A percentile compares a stretch with the other conserved stretches of the same genome.
Evolutionary conservation across 345 rosid species (phyloP).

Genomic region (Adansonia digitata): DNA sequence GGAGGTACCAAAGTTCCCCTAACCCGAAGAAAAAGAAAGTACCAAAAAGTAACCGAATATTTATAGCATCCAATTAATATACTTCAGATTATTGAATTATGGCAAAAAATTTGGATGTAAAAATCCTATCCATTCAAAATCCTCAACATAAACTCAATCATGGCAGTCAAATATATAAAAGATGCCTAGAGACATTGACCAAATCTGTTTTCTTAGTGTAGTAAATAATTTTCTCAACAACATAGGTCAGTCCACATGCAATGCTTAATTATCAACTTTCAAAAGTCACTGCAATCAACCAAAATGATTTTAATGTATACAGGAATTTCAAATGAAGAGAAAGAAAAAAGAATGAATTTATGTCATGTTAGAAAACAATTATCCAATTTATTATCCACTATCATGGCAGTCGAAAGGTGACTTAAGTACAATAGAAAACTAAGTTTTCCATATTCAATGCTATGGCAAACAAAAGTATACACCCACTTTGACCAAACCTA

Average conservation of each 20-base stretch:
- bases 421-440: background rate
- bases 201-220: constrained; percentile 21
- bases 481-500: background rate
- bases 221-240: constrained; percentile 12
- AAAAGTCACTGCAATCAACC: background rate
- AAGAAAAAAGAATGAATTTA: background rate
- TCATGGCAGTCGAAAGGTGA: background rate
- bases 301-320: background rate
- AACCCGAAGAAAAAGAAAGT: background rate
- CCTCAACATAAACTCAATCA: constrained; percentile 5
- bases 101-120: background rate
- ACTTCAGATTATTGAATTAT: background rate
- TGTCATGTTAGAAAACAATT: background rate
- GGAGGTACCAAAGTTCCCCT: background rate
- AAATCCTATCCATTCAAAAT: background rate
- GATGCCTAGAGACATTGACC: constrained; percentile 10
- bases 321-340: background rate
- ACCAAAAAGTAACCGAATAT: background rate
- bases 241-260: constrained; percentile 28
- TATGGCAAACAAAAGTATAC: background rate
- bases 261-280: constrained; percentile 7
- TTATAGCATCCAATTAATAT: background rate
- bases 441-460: background rate
- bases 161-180: background rate
- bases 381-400: background rate